Percentiles rank a stretch among this genome's conserved stretches.
Conservation (phyloP, 2,329 filamentous ascomycete species). For the Aspergillus quadricinctus region DNA sequence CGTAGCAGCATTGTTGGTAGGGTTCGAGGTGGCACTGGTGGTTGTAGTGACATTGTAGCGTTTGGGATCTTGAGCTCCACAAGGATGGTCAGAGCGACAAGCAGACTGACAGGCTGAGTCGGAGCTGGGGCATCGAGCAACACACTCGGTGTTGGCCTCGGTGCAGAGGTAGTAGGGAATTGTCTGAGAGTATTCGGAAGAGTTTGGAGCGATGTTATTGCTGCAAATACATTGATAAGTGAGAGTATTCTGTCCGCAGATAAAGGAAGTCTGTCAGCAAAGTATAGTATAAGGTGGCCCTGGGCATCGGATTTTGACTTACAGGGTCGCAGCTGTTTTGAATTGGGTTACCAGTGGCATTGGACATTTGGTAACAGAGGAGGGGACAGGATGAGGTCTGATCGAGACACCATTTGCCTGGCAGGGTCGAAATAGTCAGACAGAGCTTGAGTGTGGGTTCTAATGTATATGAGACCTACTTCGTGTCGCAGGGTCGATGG, state of each 20-base stretch:
- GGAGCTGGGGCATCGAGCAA: constrained; percentile 43
- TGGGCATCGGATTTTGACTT: constrained; percentile 6
- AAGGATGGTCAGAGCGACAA: constrained; percentile 54
- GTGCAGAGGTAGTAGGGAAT: constrained; percentile 61
- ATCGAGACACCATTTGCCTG: constrained; percentile 41
- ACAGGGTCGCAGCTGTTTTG: constrained; percentile 41
- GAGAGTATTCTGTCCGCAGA: constrained; percentile 40
- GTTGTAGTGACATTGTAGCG: constrained; percentile 50
- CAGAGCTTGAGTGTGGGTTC: neutral
- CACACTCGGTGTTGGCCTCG: constrained; percentile 54
- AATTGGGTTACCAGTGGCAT: constrained; percentile 28
- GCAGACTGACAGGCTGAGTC: constrained; percentile 47
- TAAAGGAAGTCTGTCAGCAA: constrained; percentile 2
- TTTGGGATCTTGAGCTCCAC: constrained; percentile 57
- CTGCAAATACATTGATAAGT: constrained; percentile 54
- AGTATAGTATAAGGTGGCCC: constrained; percentile 1
- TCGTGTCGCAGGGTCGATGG: constrained; percentile 33
- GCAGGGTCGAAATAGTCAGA: constrained; percentile 5
- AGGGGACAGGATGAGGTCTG: constrained; percentile 43
- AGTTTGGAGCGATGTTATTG: constrained; percentile 52
- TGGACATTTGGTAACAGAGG: constrained; percentile 40
- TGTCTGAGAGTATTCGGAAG: constrained; percentile 59
- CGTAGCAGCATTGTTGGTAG: constrained; percentile 22
- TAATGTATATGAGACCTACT: constrained; percentile 21
- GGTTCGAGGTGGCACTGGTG: constrained; percentile 24